These are phyloP conservation scores for Glycine latifolia DNA, from an alignment of 306 rosid species.

Conservation along the genomic window DNA sequence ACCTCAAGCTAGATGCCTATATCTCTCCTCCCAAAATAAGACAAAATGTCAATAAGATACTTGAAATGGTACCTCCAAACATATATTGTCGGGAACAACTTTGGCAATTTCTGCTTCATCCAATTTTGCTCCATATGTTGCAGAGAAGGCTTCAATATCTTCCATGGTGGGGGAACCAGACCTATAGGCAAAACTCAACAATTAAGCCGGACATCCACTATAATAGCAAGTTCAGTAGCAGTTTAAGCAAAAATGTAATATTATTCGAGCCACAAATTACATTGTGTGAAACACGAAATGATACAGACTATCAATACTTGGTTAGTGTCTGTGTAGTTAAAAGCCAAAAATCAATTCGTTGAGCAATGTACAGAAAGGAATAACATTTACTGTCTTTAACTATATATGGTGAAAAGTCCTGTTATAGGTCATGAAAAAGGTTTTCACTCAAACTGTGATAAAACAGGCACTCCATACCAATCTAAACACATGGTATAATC, in stretches of 20 bases:
- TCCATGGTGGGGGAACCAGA: constrained; percentile 95
- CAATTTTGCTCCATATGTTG: constrained; percentile 66
- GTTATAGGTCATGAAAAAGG: constrained; percentile 3
- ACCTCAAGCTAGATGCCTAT: neutral
- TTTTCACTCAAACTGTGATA: constrained; percentile 12
- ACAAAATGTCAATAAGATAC: constrained; percentile 25
- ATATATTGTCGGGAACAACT: constrained; percentile 77
- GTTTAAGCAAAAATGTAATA: constrained; percentile 14
- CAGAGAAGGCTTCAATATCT: constrained; percentile 86
- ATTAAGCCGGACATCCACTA: constrained; percentile 27
- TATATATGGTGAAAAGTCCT: constrained; percentile 2
- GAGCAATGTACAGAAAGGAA: neutral
- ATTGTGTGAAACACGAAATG: neutral
- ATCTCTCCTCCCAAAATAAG: constrained; percentile 27
- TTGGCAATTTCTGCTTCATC: constrained; percentile 85
- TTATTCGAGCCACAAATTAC: constrained; percentile 12
- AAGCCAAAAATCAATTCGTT: constrained; percentile 14
- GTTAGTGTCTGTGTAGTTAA: neutral
- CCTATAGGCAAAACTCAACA: constrained; percentile 57
- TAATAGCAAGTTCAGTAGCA: constrained; percentile 33
- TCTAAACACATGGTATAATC: neutral
- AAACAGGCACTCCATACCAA: constrained; percentile 1
- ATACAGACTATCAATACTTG: constrained; percentile 19
- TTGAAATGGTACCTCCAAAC: constrained; percentile 74
- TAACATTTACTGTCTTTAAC: neutral